Base-by-base conservation (phyloP, 768 basidiomycete species). In the Brasilioporus rufonigricans region DNA sequence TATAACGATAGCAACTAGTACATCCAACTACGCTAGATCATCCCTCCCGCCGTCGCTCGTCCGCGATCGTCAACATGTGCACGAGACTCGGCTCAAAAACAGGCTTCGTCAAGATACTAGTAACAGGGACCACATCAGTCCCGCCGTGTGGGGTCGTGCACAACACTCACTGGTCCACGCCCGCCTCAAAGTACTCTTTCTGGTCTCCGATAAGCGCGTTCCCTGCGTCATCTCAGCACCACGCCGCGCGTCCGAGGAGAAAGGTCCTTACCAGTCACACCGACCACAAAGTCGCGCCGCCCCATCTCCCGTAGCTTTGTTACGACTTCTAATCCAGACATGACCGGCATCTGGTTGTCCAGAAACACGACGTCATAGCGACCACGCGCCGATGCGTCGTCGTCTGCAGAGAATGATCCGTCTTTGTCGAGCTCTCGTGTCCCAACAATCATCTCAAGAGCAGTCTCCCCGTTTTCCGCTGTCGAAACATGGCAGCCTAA, bases 401-500 rank as follows among this genome's bases (percentile, higher is more conserved):
- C 27, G 0, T 45, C 40, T 38, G 32, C 53, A 16, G 36, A 13
- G 13, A 8, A 40, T n/a, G 39, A 38, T 36, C 44, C 48, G 23
- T 45, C 43, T 21, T 46, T 47, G 29, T 43, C n/a, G 16, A 16
- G 13, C n/a, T n/a, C 46, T 14, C 48, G 46, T 18, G n/a, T 26
- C 23, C 84, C 82, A 7, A 89, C 62, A 31, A 91, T 83, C 77
- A 89, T 77, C 56, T 89, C 82, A 49, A 93, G 72, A 21, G 90
- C 91, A 33, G 85, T 68, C 64, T 87, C 81, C 7, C 93, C 93
- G 63, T 95, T 92, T 73, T 93, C 89, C 12, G 93, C 92, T 18
- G 83, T 84, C 14, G 81, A 75, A n/a, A 93, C 91, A 29, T 70
- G 69, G 68, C 91, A 93, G 1, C 92, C 91, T 2, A 93, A 74